phyloP scores from a whole-genome alignment of 257 asterid genomes.

The Primulina eburnea region DNA sequence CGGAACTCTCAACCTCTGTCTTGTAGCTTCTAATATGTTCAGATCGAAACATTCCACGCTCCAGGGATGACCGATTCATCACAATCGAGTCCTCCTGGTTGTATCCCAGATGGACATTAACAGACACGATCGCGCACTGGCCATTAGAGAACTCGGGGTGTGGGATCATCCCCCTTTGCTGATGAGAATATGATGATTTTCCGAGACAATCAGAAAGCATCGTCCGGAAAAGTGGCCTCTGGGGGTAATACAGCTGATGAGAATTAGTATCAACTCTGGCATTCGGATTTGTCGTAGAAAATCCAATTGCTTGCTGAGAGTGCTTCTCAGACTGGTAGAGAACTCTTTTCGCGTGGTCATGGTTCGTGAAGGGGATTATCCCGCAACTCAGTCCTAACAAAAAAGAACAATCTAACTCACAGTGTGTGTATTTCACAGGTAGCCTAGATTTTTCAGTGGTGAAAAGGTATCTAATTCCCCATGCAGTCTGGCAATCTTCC shows the following conservation, averaged over 20 bases:
- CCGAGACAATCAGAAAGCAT: conserved; percentile 83
- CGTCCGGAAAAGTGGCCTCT: conserved; percentile 75
- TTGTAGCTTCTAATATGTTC: conserved; percentile 86
- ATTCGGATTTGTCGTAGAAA: conserved; percentile 61
- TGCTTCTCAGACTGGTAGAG: conserved; percentile 94
- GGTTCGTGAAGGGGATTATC: conserved; percentile 83
- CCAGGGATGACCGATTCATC: conserved; percentile 88
- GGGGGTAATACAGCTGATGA: conserved; percentile 87
- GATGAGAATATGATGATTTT: conserved; percentile 42
- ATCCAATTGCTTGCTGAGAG: conserved; percentile 96
- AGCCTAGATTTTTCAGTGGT: conserved; percentile 52
- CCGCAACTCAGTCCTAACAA: conserved; percentile 85
- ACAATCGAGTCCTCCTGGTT: conserved; percentile 96
- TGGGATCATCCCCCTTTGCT: conserved; percentile 62
- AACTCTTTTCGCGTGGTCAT: conserved; percentile 84
- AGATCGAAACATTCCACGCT: conserved; percentile 92
- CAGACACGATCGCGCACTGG: conserved; percentile 91
- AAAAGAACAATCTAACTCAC: conserved; percentile 83
- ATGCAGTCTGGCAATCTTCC: conserved; percentile 83
- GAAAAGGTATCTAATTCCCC: conserved; percentile 69
- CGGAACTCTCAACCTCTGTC: conserved; percentile 66
- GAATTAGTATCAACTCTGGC: conserved; percentile 71
- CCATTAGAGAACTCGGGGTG: conserved; percentile 87
- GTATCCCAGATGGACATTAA: conserved; percentile 88
- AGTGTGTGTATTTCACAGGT: conserved; percentile 67